phyloP scores from a whole-genome alignment of 1,139 yeast species.

The Zygosaccharomyces pseudobailii region DNA sequence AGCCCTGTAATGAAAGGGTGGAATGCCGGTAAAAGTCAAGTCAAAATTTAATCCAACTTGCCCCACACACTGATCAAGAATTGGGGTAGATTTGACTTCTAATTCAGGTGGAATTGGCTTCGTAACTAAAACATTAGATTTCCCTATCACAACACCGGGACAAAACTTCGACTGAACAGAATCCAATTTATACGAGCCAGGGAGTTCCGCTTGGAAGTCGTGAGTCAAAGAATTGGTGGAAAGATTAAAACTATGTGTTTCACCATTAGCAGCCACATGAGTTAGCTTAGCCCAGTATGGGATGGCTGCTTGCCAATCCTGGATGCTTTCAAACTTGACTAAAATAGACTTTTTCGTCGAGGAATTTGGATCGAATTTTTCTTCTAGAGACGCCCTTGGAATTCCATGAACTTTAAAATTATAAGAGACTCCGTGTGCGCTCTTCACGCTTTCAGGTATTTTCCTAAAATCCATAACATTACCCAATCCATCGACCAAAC shows the following conservation, averaged over 20 bases:
- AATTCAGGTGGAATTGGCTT: conserved; percentile 53
- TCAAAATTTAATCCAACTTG: conserved; percentile 80
- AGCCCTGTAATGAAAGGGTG: conserved; percentile 71
- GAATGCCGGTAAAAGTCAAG: conserved; percentile 61
- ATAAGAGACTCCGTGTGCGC: conserved; percentile 45
- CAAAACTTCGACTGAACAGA: conserved; percentile 58
- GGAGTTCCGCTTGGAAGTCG: conserved; percentile 35
- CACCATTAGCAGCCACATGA: conserved; percentile 35
- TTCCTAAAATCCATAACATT: conserved; percentile 52
- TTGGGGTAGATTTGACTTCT: conserved; percentile 51
- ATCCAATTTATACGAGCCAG: conserved; percentile 60
- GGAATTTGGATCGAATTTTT: conserved; percentile 37
- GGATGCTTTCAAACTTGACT: conserved; percentile 29
- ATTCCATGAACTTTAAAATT: conserved; percentile 60
- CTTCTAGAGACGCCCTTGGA: conserved; percentile 46
- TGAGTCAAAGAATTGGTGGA: conserved; percentile 11
- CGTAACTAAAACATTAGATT: conserved; percentile 44
- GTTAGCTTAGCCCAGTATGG: conserved; percentile 38
- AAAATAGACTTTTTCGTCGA: conserved; percentile 44
- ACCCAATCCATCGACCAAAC: conserved; percentile 72
- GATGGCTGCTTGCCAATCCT: conserved; percentile 29
- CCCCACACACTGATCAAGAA: conserved; percentile 86
- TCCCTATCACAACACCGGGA: conserved; percentile 52
- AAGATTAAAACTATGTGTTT: conserved; percentile 29
- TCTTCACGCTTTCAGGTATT: conserved; percentile 30